Conservation (phyloP, 495 filamentous ascomycete genomes). For the Penicillium bialowiezense region DNA sequence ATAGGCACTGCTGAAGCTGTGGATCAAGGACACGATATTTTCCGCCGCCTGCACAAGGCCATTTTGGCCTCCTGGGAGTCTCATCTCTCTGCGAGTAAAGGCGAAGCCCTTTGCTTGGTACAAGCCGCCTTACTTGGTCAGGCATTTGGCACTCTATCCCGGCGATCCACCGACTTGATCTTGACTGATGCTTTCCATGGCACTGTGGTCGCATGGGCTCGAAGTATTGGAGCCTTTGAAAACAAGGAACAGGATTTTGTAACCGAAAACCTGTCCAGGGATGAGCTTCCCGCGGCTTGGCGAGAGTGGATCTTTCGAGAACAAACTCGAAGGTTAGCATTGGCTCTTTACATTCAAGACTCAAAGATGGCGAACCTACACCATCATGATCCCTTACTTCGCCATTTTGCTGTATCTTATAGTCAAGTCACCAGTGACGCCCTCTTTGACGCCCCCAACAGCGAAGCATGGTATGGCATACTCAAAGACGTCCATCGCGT, state of each 20-base stretch:
- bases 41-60: conserved; percentile 35
- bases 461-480: too few species aligned
- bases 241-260: conserved; percentile 12
- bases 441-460: too few species aligned
- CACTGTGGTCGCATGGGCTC: conserved; percentile 37
- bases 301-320: too few species aligned
- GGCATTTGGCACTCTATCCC: conserved; percentile 38
- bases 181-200: conserved; percentile 36
- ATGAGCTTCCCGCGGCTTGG: too few species aligned
- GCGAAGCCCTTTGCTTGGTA: conserved; percentile 32
- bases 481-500: too few species aligned
- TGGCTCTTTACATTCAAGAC: too few species aligned
- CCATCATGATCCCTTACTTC: too few species aligned
- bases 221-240: conserved; percentile 10
- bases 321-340: too few species aligned
- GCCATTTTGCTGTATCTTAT: too few species aligned
- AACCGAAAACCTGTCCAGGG: conserved; percentile 15
- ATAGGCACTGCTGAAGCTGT: conserved; percentile 26
- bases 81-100: conserved; percentile 15
- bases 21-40: conserved; percentile 25
- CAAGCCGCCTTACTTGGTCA: conserved; percentile 39
- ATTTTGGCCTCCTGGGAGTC: conserved; percentile 34
- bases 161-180: conserved; percentile 24
- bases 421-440: too few species aligned
- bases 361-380: too few species aligned